Conservation (phyloP, 2,329 filamentous ascomycete species). For the Verticillium dahliae region DNA sequence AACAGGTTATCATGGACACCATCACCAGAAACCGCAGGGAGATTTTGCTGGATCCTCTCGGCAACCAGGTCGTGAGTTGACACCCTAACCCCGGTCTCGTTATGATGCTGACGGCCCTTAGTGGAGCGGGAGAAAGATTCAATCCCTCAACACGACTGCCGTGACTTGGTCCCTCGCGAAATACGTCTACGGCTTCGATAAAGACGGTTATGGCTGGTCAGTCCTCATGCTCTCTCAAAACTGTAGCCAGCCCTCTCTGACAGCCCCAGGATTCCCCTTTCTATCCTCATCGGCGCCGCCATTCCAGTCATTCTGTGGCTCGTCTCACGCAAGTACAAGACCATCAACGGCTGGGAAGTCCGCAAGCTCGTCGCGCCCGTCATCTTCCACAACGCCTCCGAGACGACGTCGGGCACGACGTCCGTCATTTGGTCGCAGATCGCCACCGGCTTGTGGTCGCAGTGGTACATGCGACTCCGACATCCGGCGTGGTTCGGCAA, state of each 20-base stretch:
- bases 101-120: neutral
- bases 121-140: conserved; percentile 41
- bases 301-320: conserved; percentile 5
- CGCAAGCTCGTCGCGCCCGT: conserved; percentile 7
- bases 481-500: conserved; percentile 18
- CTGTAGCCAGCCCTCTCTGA: conserved; percentile 15
- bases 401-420: conserved; percentile 9
- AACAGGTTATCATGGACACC: conserved; percentile 30
- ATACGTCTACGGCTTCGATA: conserved; percentile 12
- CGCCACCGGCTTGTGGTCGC: conserved; percentile 23
- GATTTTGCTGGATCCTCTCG: conserved; percentile 22
- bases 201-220: conserved; percentile 7
- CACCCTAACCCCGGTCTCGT: too few species aligned
- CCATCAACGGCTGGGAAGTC: conserved; percentile 8
- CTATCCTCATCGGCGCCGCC: conserved; percentile 27
- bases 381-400: conserved; percentile 9
- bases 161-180: conserved; percentile 19
- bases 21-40: conserved; percentile 35
- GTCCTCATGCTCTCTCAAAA: conserved; percentile 18
- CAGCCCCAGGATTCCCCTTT: conserved; percentile 28
- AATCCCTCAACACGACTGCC: conserved; percentile 34
- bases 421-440: conserved; percentile 15
- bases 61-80: conserved; percentile 7
- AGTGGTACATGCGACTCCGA: conserved; percentile 19
- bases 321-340: conserved; percentile 6